Evolutionary conservation across 495 filamentous ascomycete species (phyloP).

Genomic region (Hypomontagnella monticulosa): DNA sequence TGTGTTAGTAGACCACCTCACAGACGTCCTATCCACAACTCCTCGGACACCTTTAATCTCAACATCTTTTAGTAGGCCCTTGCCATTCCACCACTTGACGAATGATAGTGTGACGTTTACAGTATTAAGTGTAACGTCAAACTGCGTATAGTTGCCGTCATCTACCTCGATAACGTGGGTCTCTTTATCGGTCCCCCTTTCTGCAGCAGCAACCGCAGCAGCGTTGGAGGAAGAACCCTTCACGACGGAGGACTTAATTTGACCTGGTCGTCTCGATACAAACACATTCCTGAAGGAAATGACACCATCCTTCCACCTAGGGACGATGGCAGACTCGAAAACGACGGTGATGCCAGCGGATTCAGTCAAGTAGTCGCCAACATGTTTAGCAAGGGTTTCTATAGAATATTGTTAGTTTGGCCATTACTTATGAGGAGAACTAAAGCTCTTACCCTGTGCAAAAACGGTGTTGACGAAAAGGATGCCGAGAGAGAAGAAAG

Average conservation of each 20-base stretch:
- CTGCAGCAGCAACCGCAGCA: conserved; percentile 85
- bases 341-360: conserved; percentile 95
- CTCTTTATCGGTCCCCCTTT: conserved; percentile 61
- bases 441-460: conserved; percentile 86
- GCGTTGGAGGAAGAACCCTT: conserved; percentile 91
- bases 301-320: conserved; percentile 91
- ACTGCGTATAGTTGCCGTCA: conserved; percentile 96
- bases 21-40: conserved; percentile 88
- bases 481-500: conserved; percentile 92
- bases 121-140: conserved; percentile 92
- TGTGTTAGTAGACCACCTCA: conserved; percentile 71
- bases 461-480: conserved; percentile 94
- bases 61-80: conserved; percentile 88
- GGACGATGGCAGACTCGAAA: conserved; percentile 97
- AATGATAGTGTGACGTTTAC: conserved; percentile 98
- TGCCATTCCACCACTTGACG: conserved; percentile 96
- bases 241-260: conserved; percentile 78
- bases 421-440: too few species aligned
- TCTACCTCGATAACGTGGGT: conserved; percentile 66
- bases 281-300: conserved; percentile 98
- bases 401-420: conserved; percentile 15
- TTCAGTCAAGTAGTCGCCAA: conserved; percentile 94
- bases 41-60: conserved; percentile 95
- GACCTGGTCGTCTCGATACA: conserved; percentile 88
- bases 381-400: conserved; percentile 93